Base-by-base conservation (phyloP, 768 basidiomycete species). In the Daedalea quercina region DNA sequence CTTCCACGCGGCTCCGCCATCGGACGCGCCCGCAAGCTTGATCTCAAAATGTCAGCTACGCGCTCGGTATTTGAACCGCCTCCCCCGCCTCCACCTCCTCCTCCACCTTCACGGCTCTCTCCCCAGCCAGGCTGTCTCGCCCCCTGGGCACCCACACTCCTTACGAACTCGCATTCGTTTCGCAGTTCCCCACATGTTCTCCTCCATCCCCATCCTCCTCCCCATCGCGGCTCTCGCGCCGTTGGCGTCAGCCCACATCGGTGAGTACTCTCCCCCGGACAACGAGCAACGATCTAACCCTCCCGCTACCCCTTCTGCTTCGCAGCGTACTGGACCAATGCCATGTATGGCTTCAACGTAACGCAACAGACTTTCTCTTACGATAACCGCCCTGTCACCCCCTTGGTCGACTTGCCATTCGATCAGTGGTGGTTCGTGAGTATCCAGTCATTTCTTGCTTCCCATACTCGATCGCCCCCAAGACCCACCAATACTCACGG, bases 301-400 rank as follows among this genome's bases (percentile, higher is more conserved):
- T 13, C 31, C 35, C 40, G n/a, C 19, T 35, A 12, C 45, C 4
- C 9, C 23, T 35, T 23, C 31, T 15, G 42, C 9, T n/a, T n/a
- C n/a, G n/a, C 44, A 70, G 66, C 61, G 1, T 43, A 72, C 1
- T 73, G 60, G 60, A 60, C 69, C 42, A 58, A 62, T 0, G 60
- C 62, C 44, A 73, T 73, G 68, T 74, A 54, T 49, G 73, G 73
- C 2, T 74, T 70, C 63, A 73, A 74, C 54, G 64, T 68, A 6
- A 67, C 67, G 12, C 57, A 54, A 24, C 31, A 68, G 34, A 66
- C 66, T 1, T 70, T 59, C 56, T 24, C 55, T 11, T 63, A 62
- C 54, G 70, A 72, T 52, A 67, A 69, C 55, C 65, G 73, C 15
- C 71, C 73, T 17, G 65, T 68, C 22, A 62, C 64, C 9, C 74